Evolutionary conservation across 202 grass and related monocot genomes (phyloP).

Genomic region (Brachypodium distachyon): DNA sequence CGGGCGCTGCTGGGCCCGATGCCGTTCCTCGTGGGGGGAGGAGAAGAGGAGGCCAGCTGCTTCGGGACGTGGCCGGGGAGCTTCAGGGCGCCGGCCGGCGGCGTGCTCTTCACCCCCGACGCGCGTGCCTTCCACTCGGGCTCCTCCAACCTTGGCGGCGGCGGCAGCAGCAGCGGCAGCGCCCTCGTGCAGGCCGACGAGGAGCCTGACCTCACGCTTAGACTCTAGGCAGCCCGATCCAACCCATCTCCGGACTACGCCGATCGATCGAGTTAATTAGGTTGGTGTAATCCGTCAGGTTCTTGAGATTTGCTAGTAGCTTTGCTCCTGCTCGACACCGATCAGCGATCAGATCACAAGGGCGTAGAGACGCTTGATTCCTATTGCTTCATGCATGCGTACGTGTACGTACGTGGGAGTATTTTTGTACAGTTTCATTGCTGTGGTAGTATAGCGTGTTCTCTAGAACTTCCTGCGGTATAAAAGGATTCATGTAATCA

Average conservation of each 20-base stretch:
- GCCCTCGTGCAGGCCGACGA: constrained; percentile 22
- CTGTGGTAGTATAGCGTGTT: constrained; percentile 1
- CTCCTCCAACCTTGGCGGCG: background rate
- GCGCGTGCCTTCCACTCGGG: background rate
- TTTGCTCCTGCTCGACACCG: background rate
- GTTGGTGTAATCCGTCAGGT: constrained; percentile 1
- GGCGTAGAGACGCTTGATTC: constrained; percentile 12
- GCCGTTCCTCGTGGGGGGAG: constrained; percentile 34
- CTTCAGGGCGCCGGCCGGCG: constrained; percentile 23
- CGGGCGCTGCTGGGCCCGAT: constrained; percentile 41
- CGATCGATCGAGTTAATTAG: background rate
- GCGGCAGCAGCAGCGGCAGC: background rate
- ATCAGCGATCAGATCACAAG: background rate
- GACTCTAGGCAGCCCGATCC: constrained; percentile 38
- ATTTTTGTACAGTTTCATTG: constrained; percentile 29
- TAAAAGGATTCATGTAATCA: background rate
- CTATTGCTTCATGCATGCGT: constrained; percentile 28
- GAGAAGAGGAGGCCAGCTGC: constrained; percentile 31
- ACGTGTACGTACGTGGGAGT: background rate
- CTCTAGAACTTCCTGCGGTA: background rate
- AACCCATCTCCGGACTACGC: too few species aligned
- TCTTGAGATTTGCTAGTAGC: background rate
- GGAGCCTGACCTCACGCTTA: constrained; percentile 73
- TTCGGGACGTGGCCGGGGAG: constrained; percentile 64
- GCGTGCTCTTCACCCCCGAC: background rate